These are phyloP conservation scores for Sordariomycetes sp. DNA, from an alignment of 2,329 filamentous ascomycete species.

Conservation along the genomic window DNA sequence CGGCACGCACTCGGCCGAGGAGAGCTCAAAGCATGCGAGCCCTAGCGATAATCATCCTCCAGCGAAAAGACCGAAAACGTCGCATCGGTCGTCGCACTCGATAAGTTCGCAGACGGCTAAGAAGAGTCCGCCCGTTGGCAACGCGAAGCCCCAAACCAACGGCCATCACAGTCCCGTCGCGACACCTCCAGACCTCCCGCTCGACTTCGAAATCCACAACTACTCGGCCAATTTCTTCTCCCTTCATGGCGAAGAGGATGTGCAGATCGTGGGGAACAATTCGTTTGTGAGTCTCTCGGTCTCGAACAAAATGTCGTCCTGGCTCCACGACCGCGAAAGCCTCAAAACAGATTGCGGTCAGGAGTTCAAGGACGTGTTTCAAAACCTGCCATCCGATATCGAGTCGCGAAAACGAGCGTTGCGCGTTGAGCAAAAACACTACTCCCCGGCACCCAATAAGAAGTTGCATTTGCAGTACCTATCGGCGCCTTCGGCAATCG, in stretches of 20 bases:
- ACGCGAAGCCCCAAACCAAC: slow-evolving; percentile 2
- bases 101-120: slow-evolving; percentile 57
- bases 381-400: slow-evolving; percentile 29
- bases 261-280: slow-evolving; percentile 57
- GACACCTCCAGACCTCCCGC: slow-evolving; percentile 52
- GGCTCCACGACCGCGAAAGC: slow-evolving; percentile 65
- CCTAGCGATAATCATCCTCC: slow-evolving; percentile 34
- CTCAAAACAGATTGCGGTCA: slow-evolving; percentile 59
- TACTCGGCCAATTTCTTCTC: slow-evolving; percentile 69
- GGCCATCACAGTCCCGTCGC: slow-evolving; percentile 66
- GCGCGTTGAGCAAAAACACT: slow-evolving; percentile 42
- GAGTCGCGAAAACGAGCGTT: slow-evolving; percentile 31
- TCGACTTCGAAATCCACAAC: slow-evolving; percentile 53
- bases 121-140: slow-evolving; percentile 46
- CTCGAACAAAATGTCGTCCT: slow-evolving; percentile 63
- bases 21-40: slow-evolving; percentile 36
- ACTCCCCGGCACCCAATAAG: slow-evolving; percentile 30
- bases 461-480: slow-evolving; percentile 64
- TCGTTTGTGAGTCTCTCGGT: slow-evolving; percentile 67
- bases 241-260: slow-evolving; percentile 55
- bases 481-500: slow-evolving; percentile 36
- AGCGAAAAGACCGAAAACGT: slow-evolving; percentile 73
- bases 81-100: slow-evolving; percentile 69
- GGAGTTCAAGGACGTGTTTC: slow-evolving; percentile 59
- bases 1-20: slow-evolving; percentile 50